Base-by-base conservation (phyloP, 2,329 filamentous ascomycete genomes). In the Ceratocystis lukuohia region DNA sequence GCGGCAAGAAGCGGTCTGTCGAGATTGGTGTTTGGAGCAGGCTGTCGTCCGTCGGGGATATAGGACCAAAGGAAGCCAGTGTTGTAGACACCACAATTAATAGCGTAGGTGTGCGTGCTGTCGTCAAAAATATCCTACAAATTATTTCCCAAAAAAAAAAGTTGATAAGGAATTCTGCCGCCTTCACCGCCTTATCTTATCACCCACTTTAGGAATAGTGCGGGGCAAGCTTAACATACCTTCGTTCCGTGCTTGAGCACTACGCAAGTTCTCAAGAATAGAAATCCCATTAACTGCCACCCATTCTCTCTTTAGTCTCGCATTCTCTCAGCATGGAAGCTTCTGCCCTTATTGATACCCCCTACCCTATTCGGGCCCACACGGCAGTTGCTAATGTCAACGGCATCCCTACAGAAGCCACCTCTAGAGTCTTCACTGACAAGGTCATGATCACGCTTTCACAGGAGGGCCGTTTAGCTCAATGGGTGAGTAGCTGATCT, bases 381-480 rank as follows among this genome's bases (percentile, higher is more conserved):
- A 79, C 80, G 68, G 80, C 79, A 15, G 79, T 80, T 1, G 86
- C 87, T 2, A 73, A 79, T 2, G 84, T 96, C 69, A 84, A 87
- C 69, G 85, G 84, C 37, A 75, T 87, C 25, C 75, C 80, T 45
- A 97, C 94, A 1, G 85, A 91, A 70, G 86, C 89, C 44, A 86
- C 84, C 48, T 81, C 82, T 10, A 79, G 91, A 65, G 84, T 81
- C 71, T 97, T 97, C 76, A 82, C 86, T 7, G 94, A 97, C 81
- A 96, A 91, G 76, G 91, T 99, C 71, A 77, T 99, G 71, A 79
- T 99, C 69, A 96, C 91, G 0, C 82, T 97, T 68, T 89, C 89
- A 0, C 94, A 97, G 77, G 84, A 87, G 69, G 93, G 92, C 5
- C 84, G 87, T 68, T 77, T 97, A 61, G 88, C 89, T 22, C 94